Evolutionary conservation across 2,329 filamentous ascomycete genomes (phyloP).

Genomic region (Sarocladiaceae sp.): DNA sequence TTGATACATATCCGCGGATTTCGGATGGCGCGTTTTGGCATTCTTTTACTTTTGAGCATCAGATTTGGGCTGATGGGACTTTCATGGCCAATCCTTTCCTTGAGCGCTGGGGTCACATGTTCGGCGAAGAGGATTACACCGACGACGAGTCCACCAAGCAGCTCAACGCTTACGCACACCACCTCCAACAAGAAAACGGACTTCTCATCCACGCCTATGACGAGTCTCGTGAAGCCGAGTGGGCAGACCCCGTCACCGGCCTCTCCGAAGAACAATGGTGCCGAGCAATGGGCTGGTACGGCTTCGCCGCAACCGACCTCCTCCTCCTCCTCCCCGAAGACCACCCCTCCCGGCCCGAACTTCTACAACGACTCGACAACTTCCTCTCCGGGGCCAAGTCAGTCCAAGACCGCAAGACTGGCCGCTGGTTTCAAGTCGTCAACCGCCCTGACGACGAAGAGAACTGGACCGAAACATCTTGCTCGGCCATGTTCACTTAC

Average conservation of each 20-base stretch:
- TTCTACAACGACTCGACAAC: background rate
- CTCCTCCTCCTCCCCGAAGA: conserved; percentile 6
- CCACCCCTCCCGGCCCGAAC: background rate
- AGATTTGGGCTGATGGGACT: conserved; percentile 10
- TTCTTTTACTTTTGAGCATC: background rate
- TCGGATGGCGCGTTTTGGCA: conserved; percentile 10
- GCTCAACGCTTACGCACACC: conserved; percentile 8
- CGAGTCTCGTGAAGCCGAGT: conserved; percentile 5
- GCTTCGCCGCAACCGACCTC: conserved; percentile 10
- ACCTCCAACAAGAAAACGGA: conserved; percentile 6
- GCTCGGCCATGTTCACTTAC: conserved; percentile 11
- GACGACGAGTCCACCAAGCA: conserved; percentile 13
- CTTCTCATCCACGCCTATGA: conserved; percentile 12
- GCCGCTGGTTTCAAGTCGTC: conserved; percentile 11
- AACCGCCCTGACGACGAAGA: conserved; percentile 7
- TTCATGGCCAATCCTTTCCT: conserved; percentile 13
- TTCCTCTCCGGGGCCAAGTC: background rate
- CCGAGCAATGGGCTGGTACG: conserved; percentile 12
- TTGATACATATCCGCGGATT: conserved; percentile 8
- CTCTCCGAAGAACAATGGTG: conserved; percentile 10
- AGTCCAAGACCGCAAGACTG: conserved; percentile 3
- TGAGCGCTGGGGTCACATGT: conserved; percentile 7
- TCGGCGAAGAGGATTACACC: conserved; percentile 1
- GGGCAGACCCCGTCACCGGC: conserved; percentile 10
- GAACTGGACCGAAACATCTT: conserved; percentile 12